These are phyloP conservation scores for Erucastrum elatum DNA, from an alignment of 345 rosid genomes.

Conservation along the genomic window DNA sequence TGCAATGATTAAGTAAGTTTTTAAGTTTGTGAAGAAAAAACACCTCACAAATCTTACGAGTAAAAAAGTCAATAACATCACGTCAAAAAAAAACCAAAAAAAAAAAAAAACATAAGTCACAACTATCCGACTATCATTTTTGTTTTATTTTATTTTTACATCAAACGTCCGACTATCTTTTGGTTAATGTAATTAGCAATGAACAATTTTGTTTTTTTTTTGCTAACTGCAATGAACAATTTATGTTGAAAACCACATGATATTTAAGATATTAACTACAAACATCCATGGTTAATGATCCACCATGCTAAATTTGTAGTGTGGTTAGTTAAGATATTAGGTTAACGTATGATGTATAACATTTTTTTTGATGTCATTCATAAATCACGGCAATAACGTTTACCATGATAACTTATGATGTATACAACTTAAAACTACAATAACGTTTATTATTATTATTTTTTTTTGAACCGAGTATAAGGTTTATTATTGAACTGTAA, in stretches of 20 bases:
- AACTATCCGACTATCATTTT: background rate
- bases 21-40: background rate
- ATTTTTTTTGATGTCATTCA: no score
- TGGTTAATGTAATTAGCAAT: background rate
- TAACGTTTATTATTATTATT: no score
- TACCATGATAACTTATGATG: background rate
- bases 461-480: no score
- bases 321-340: background rate
- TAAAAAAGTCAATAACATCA: background rate
- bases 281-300: no score
- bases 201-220: no score
- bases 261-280: conserved; percentile 7
- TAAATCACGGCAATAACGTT: no score
- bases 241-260: background rate
- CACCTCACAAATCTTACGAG: conserved; percentile 3
- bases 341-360: background rate
- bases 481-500: background rate
- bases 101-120: background rate
- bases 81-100: background rate
- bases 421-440: background rate
- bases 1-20: background rate
- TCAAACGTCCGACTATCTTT: background rate
- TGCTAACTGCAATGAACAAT: background rate
- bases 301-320: background rate
- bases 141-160: no score